Evolutionary conservation across 768 basidiomycete genomes (phyloP).

Genomic region (Amylocystis lapponica): DNA sequence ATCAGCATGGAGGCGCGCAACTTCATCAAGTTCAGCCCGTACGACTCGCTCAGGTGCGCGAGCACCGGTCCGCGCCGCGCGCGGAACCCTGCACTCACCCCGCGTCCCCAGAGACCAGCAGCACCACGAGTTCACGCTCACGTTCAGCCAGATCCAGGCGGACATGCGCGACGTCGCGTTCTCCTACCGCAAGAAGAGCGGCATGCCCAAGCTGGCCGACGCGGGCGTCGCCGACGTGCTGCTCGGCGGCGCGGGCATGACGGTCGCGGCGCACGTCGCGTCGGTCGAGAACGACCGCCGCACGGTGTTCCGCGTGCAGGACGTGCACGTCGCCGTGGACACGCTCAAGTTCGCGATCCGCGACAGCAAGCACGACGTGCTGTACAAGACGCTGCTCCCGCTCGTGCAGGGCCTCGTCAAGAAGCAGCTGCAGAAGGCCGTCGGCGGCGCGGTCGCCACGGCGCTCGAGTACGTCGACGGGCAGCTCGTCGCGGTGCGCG

Average conservation of each 20-base stretch:
- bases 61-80: neutral
- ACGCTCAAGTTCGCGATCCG: slow-evolving; percentile 85
- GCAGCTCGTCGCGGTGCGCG: slow-evolving; percentile 80
- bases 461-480: slow-evolving; percentile 86
- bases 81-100: neutral
- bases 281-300: slow-evolving; percentile 53
- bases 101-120: slow-evolving; percentile 44
- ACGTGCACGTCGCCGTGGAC: slow-evolving; percentile 76
- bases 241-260: slow-evolving; percentile 79
- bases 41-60: slow-evolving; percentile 34
- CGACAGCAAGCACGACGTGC: slow-evolving; percentile 83
- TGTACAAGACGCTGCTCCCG: slow-evolving; percentile 81
- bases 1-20: slow-evolving; percentile 73
- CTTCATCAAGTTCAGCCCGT: slow-evolving; percentile 79
- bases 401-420: slow-evolving; percentile 81
- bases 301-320: slow-evolving; percentile 68
- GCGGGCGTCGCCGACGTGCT: slow-evolving; percentile 82
- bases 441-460: slow-evolving; percentile 63
- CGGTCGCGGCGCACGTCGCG: slow-evolving; percentile 55
- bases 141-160: slow-evolving; percentile 82
- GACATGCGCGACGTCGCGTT: slow-evolving; percentile 96
- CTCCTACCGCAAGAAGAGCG: slow-evolving; percentile 81
- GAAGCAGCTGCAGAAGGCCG: slow-evolving; percentile 58
- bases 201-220: slow-evolving; percentile 75
- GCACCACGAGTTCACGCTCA: slow-evolving; percentile 70